Percentiles rank a stretch among this genome's conserved stretches.
phyloP scores from a whole-genome alignment of 768 basidiomycete genomes.

The Kwoniella sp. region DNA sequence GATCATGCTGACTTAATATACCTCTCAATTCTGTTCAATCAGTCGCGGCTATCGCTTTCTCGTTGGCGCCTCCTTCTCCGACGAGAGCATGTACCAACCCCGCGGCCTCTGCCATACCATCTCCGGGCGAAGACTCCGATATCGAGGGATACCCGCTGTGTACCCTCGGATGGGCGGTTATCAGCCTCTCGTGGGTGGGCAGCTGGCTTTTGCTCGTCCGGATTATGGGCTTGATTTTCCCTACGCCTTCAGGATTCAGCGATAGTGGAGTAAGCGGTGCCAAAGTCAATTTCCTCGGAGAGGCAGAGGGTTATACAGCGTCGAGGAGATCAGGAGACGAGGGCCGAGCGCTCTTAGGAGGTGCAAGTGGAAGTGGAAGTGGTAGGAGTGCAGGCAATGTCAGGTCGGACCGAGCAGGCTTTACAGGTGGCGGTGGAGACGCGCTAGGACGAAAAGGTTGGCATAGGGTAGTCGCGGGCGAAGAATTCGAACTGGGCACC shows the following conservation, averaged over 20 bases:
- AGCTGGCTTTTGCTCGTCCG: slow-evolving; percentile 39
- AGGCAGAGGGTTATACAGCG: too few relatives aligned
- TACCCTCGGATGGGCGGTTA: slow-evolving; percentile 24
- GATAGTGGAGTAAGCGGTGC: too few relatives aligned
- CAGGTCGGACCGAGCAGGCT: background rate
- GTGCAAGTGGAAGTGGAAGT: background rate
- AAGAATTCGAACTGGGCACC: slow-evolving; percentile 45
- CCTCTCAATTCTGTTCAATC: background rate
- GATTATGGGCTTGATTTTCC: slow-evolving; percentile 42
- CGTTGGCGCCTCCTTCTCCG: slow-evolving; percentile 40
- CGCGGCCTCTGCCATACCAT: slow-evolving; percentile 21
- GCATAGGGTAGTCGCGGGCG: slow-evolving; percentile 45
- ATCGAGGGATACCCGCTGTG: slow-evolving; percentile 23
- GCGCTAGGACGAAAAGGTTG: slow-evolving; percentile 35
- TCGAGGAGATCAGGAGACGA: background rate
- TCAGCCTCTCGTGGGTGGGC: slow-evolving; percentile 38
- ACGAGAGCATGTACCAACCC: slow-evolving; percentile 42
- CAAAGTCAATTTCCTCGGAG: too few relatives aligned
- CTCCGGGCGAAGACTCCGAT: slow-evolving; percentile 18
- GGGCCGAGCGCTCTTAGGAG: slow-evolving; percentile 6
- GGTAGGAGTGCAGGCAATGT: background rate
- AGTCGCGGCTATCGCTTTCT: slow-evolving; percentile 46
- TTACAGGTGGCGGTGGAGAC: background rate
- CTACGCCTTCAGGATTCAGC: slow-evolving; percentile 24
- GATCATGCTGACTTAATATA: too few relatives aligned